Evolutionary conservation across 345 rosid species (phyloP).

Genomic region (Aquilaria malaccensis): DNA sequence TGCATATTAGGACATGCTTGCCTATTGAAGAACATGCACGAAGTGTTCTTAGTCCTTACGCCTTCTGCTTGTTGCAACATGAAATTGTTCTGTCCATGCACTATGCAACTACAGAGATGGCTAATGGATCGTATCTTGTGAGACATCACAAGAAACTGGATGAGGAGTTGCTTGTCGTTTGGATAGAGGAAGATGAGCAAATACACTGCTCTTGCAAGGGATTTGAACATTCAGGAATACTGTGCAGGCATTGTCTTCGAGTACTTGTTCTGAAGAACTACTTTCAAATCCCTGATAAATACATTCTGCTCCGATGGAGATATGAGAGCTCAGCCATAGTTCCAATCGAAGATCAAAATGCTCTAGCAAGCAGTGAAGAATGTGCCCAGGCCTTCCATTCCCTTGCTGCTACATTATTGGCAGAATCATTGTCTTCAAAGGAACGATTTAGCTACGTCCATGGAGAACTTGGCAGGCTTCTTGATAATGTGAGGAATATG

Average conservation of each 20-base stretch:
- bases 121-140: constrained; percentile 68
- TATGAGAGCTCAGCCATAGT: constrained; percentile 34
- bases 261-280: constrained; percentile 63
- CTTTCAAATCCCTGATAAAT: constrained; percentile 80
- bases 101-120: constrained; percentile 68
- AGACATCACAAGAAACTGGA: constrained; percentile 84
- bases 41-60: constrained; percentile 64
- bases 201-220: constrained; percentile 91
- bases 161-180: constrained; percentile 56
- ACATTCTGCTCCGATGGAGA: constrained; percentile 71
- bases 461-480: constrained; percentile 48
- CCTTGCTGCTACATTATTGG: constrained; percentile 52
- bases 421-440: constrained; percentile 58
- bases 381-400: constrained; percentile 61
- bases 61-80: constrained; percentile 63
- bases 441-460: constrained; percentile 52
- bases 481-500: constrained; percentile 52
- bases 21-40: constrained; percentile 39
- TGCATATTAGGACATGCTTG: constrained; percentile 55
- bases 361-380: constrained; percentile 38
- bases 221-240: constrained; percentile 71
- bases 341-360: constrained; percentile 34
- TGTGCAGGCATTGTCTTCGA: constrained; percentile 81
- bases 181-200: constrained; percentile 73
- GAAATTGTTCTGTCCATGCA: constrained; percentile 77